Evolutionary conservation across 2,329 filamentous ascomycete species (phyloP).

Genomic region (Cordyceps fumosorosea): DNA sequence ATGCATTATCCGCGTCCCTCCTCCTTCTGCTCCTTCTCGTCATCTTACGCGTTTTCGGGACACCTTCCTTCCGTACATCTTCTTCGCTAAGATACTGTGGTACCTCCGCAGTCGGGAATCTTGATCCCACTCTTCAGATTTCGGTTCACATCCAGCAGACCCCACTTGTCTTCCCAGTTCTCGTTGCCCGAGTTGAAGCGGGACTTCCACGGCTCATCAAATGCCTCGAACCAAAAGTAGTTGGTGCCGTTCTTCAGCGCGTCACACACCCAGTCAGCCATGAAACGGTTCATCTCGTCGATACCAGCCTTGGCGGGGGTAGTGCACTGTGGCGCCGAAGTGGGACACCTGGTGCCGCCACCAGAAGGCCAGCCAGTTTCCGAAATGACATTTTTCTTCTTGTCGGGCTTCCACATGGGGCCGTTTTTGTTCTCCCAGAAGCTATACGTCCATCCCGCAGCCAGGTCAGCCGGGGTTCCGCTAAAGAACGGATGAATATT

Average conservation of each 20-base stretch:
- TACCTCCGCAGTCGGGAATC: slow-evolving; percentile 81
- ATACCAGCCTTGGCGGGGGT: slow-evolving; percentile 71
- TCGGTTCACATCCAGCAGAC: slow-evolving; percentile 76
- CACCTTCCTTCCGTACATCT: too few relatives aligned
- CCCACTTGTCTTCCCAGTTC: slow-evolving; percentile 95
- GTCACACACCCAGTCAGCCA: slow-evolving; percentile 78
- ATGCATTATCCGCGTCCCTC: neutral
- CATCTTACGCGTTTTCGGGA: neutral
- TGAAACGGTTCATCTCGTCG: slow-evolving; percentile 75
- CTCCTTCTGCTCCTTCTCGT: neutral
- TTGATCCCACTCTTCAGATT: slow-evolving; percentile 77
- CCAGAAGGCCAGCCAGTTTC: slow-evolving; percentile 88
- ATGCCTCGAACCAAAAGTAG: slow-evolving; percentile 97
- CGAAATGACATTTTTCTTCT: slow-evolving; percentile 68
- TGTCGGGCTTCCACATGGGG: slow-evolving; percentile 54
- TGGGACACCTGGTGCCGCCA: slow-evolving; percentile 74
- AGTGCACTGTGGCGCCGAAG: slow-evolving; percentile 45
- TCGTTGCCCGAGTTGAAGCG: slow-evolving; percentile 60
- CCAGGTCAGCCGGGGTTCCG: slow-evolving; percentile 60
- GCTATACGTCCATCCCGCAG: slow-evolving; percentile 71
- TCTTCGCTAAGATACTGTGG: slow-evolving; percentile 44
- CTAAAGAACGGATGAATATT: slow-evolving; percentile 97
- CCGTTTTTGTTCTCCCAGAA: slow-evolving; percentile 75
- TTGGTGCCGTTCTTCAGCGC: slow-evolving; percentile 75
- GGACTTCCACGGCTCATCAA: slow-evolving; percentile 94